Percentiles rank a stretch among this genome's conserved stretches.
Conservation (phyloP, 306 rosid genomes). For the Hylodesmum podocarpum region DNA sequence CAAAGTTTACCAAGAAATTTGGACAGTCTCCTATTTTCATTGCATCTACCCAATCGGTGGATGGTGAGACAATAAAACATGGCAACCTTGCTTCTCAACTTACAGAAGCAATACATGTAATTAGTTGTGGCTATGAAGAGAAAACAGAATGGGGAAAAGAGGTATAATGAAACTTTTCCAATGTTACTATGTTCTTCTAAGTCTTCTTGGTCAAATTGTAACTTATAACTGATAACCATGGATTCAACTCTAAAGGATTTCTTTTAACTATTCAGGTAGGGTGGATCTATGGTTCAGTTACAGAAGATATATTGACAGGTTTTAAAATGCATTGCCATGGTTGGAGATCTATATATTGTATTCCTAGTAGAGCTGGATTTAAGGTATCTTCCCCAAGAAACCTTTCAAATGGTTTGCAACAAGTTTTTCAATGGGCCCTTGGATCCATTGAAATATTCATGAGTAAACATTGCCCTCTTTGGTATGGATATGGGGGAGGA, state of each 20-base stretch:
- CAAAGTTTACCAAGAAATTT: constrained; percentile 55
- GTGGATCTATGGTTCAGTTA: constrained; percentile 78
- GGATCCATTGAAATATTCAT: constrained; percentile 75
- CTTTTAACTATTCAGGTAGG: constrained; percentile 51
- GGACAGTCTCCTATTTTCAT: constrained; percentile 71
- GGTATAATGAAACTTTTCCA: constrained; percentile 38
- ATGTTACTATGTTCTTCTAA: neutral
- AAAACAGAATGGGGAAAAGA: constrained; percentile 91
- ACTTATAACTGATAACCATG: neutral
- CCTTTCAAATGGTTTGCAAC: constrained; percentile 57
- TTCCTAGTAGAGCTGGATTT: constrained; percentile 60
- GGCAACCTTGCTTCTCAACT: constrained; percentile 52
- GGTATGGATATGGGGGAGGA: constrained; percentile 84
- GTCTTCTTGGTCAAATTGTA: neutral
- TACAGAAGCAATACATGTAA: constrained; percentile 77
- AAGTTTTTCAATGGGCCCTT: constrained; percentile 68
- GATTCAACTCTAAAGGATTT: neutral
- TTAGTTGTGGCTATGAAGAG: constrained; percentile 73
- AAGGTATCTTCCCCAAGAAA: constrained; percentile 48
- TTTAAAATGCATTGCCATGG: constrained; percentile 86
- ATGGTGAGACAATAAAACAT: constrained; percentile 49
- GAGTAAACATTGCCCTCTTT: constrained; percentile 75
- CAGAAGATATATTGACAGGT: constrained; percentile 69
- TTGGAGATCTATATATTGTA: constrained; percentile 76
- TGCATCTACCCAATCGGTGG: constrained; percentile 51